Percentiles rank a stretch among this genome's conserved stretches.
phyloP scores from a whole-genome alignment of 257 asterid genomes.

The Gardenia jasminoides region DNA sequence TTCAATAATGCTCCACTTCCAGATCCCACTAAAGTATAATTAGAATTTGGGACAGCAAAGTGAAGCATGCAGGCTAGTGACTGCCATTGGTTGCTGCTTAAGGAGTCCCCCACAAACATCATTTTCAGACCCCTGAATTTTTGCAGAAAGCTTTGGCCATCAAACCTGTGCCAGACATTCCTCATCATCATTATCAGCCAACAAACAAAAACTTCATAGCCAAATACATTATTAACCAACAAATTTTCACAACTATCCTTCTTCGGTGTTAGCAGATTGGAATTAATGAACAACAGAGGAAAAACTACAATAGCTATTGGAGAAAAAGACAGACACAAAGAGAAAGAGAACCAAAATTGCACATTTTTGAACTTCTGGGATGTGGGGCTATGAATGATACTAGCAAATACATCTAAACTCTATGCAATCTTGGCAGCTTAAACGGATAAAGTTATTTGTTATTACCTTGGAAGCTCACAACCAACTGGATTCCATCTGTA shows the following conservation, averaged over 20 bases:
- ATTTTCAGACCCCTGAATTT: constrained; percentile 45
- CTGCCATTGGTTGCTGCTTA: constrained; percentile 63
- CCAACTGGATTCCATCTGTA: constrained; percentile 61
- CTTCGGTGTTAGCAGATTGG: neutral
- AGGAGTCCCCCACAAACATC: constrained; percentile 76
- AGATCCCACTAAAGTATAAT: constrained; percentile 25
- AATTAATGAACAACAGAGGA: neutral
- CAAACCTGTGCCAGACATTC: constrained; percentile 34
- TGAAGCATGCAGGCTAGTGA: constrained; percentile 73
- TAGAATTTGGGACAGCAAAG: constrained; percentile 37
- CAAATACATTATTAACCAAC: neutral
- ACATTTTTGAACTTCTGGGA: neutral
- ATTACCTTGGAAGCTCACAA: constrained; percentile 54
- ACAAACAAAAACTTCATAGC: neutral
- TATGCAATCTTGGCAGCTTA: constrained; percentile 34
- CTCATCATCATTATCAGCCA: neutral
- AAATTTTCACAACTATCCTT: neutral
- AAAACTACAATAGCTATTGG: neutral
- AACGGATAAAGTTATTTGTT: neutral
- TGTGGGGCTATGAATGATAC: neutral
- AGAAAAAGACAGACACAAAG: neutral
- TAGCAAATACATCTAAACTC: neutral
- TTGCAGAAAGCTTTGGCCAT: constrained; percentile 43
- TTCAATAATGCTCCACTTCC: constrained; percentile 27
- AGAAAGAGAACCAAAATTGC: neutral